Conservation (phyloP, 108 stramenopile species). For the Pinguiococcus pyrenoidosus region DNA sequence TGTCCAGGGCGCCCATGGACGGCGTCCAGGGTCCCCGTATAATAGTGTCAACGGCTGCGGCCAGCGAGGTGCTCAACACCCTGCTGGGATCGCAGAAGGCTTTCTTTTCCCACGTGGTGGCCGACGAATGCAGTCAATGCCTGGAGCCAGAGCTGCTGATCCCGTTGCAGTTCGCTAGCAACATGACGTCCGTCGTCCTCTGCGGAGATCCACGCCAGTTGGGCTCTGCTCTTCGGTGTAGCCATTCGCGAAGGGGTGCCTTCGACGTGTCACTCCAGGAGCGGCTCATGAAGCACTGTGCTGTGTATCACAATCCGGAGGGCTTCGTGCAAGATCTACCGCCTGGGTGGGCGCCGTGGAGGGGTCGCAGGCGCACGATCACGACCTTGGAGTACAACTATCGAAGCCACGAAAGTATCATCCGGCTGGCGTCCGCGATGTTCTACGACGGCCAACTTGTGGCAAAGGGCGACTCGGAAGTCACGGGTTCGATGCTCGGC, state of each 20-base stretch:
- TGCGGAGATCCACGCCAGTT: conserved; percentile 58
- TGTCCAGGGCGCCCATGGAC: too few relatives aligned
- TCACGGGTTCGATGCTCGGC: too few relatives aligned
- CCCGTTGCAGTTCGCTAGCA: neutral
- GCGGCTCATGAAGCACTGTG: conserved; percentile 19
- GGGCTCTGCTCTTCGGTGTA: conserved; percentile 46
- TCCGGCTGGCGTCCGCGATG: conserved; percentile 43
- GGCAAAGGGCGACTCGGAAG: too few relatives aligned
- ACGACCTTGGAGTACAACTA: conserved; percentile 50
- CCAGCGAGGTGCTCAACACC: too few relatives aligned
- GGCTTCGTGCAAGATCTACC: too few relatives aligned
- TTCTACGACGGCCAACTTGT: conserved; percentile 57
- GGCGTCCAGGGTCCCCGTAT: too few relatives aligned
- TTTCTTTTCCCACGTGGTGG: conserved; percentile 15
- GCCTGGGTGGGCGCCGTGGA: too few relatives aligned
- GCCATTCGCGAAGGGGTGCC: conserved; percentile 35
- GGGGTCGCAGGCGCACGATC: too few relatives aligned
- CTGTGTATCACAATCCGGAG: conserved; percentile 6
- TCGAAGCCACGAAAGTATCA: conserved; percentile 48
- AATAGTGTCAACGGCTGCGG: too few relatives aligned
- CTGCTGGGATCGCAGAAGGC: too few relatives aligned
- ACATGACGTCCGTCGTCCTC: conserved; percentile 17
- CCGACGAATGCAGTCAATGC: conserved; percentile 15
- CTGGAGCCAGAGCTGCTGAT: conserved; percentile 15
- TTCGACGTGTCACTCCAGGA: conserved; percentile 44